phyloP scores from a whole-genome alignment of 2,329 filamentous ascomycete genomes.

The Alternaria burnsii region DNA sequence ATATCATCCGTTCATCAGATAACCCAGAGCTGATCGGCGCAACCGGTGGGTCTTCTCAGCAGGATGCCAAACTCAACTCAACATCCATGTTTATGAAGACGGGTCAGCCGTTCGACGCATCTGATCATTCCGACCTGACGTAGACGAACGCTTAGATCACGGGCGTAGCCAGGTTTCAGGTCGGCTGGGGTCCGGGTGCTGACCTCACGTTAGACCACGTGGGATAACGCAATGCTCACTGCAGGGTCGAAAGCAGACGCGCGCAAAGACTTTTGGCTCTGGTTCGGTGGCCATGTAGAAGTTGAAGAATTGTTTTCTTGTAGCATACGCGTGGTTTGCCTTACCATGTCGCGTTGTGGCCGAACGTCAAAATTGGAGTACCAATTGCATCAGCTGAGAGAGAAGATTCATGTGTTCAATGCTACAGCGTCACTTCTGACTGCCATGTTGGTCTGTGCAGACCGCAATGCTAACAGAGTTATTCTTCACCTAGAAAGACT shows the following conservation, averaged over 20 bases:
- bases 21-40: not conserved
- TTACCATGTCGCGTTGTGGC: too few species aligned
- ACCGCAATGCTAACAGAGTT: too few species aligned
- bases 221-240: conserved; percentile 6
- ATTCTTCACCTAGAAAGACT: too few species aligned
- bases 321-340: too few species aligned
- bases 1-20: not conserved
- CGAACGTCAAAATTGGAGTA: too few species aligned
- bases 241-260: not conserved
- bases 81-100: not conserved
- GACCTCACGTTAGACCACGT: conserved; percentile 1
- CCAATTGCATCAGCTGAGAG: too few species aligned
- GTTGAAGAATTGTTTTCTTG: too few species aligned
- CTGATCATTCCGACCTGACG: not conserved
- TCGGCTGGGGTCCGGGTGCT: not conserved
- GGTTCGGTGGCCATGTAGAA: not conserved
- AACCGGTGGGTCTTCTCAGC: not conserved
- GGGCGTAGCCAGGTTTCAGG: not conserved
- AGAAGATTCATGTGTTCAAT: too few species aligned
- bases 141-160: conserved; percentile 1
- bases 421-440: too few species aligned
- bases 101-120: not conserved
- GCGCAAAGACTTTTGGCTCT: not conserved
- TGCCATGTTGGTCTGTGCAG: too few species aligned
- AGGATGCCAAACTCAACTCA: not conserved